These are phyloP conservation scores for Fusarium drepaniforme DNA, from an alignment of 2,329 filamentous ascomycete genomes.

Conservation along the genomic window DNA sequence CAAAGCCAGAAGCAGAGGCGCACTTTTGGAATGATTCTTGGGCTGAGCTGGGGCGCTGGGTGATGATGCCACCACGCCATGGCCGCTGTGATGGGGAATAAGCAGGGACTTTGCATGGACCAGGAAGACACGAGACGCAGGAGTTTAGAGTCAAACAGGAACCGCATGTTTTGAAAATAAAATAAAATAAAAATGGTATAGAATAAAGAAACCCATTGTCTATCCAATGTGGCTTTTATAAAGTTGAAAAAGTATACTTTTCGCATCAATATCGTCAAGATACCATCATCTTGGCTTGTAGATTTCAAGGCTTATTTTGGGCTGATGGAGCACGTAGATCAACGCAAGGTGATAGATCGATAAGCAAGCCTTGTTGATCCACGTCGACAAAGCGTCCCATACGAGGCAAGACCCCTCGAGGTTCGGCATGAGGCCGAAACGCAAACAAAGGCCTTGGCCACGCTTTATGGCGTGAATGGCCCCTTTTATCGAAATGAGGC, in stretches of 20 bases:
- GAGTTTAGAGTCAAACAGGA: not conserved
- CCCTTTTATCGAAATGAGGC: not conserved
- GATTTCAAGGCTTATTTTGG: not conserved
- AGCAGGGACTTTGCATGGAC: conserved; percentile 2
- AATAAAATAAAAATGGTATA: not conserved
- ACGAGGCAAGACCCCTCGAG: not conserved
- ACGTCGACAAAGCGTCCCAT: not conserved
- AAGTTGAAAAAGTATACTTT: not conserved
- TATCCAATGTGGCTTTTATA: not conserved
- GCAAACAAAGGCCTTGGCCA: conserved; percentile 5
- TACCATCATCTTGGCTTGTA: conserved; percentile 1
- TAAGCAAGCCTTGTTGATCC: conserved; percentile 25
- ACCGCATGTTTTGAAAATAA: not conserved
- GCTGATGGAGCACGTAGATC: conserved; percentile 18
- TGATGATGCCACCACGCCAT: conserved; percentile 13
- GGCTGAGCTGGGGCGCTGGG: conserved; percentile 5
- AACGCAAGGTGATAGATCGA: conserved; percentile 28
- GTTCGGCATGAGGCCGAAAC: conserved; percentile 2
- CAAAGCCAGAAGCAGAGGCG: not conserved
- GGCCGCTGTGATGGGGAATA: not conserved
- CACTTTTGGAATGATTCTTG: conserved; percentile 1
- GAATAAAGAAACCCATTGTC: not conserved
- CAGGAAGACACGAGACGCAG: not conserved
- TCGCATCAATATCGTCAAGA: not conserved
- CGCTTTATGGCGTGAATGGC: conserved; percentile 1